Evolutionary conservation across 805 yeast genomes (phyloP), one percentile per base, ranked within the genome.

Genomic region (Nakazawaea sp.): DNA sequence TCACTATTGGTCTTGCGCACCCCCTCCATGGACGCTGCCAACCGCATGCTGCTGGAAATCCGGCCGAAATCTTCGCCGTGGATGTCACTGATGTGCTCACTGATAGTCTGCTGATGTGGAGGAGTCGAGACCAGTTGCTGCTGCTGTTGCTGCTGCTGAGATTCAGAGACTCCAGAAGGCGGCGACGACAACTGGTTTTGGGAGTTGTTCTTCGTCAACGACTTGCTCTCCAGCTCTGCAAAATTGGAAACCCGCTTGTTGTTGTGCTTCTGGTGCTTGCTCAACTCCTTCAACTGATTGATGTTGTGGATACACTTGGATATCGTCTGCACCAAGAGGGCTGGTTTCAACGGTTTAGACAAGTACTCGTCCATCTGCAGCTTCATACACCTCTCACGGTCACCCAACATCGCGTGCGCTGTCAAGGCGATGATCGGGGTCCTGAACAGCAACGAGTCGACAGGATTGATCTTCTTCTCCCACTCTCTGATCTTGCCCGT

Each of bases 401-500:
- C 95, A 33, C 95, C 96, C 63, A 86, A 67, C 96, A 86, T 87
- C 3, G 96, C 96, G 57, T 86, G 95, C 0, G 95, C 96, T 0
- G 95, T 87, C 41, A 86, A 66, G 2, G 95, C 95, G 50, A 86
- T 85, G 48, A 86, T 86, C 16, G 96, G 95, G 1, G 90, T 81
- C 41, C 94, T 70, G 43, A 81, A 77, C 23, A 83, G 70, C 35
- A 79, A 70, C 7, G 80, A 72, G 53, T 77, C 81, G 17, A 76
- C 74, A 30, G 89, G 87, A 44, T 80, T 78, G 16, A 78, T 70
- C 58, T 80, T 81, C 63, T 72, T 76, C 59, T 86, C 96, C 94
- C 94, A 85, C 52, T 82, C 87, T 48, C 96, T 67, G 37, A 86
- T 86, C 57, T 78, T 76, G 32, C 81, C 85, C 1, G 95, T 85